phyloP scores from a whole-genome alignment of 208 protist species.

The Blechomonas ayalai region DNA sequence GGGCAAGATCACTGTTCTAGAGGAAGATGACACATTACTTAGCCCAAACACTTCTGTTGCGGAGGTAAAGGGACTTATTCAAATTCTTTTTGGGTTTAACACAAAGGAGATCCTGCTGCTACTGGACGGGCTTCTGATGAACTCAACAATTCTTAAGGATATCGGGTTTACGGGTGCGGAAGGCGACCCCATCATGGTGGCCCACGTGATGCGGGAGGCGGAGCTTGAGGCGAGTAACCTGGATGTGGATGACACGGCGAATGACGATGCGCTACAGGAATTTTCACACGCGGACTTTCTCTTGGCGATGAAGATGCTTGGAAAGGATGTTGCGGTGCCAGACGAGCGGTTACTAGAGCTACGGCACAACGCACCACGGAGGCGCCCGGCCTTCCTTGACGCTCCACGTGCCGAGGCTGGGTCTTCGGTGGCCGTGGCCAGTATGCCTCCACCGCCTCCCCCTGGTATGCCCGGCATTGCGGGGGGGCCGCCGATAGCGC shows the following conservation, averaged over 20 bases:
- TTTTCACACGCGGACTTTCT: slow-evolving; percentile 82
- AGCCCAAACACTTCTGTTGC: slow-evolving; percentile 57
- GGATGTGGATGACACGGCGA: slow-evolving; percentile 33
- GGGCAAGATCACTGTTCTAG: slow-evolving; percentile 39
- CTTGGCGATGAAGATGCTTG: slow-evolving; percentile 71
- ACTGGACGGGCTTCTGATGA: slow-evolving; percentile 47
- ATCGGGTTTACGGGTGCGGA: slow-evolving; percentile 30
- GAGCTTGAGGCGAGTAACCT: slow-evolving; percentile 47
- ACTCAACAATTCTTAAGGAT: slow-evolving; percentile 24
- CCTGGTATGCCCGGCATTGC: slow-evolving; percentile 28
- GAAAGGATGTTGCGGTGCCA: slow-evolving; percentile 50
- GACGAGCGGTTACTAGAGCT: slow-evolving; percentile 52
- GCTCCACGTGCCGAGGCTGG: neutral
- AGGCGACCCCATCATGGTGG: slow-evolving; percentile 40
- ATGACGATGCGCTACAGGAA: slow-evolving; percentile 58
- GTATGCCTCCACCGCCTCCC: slow-evolving; percentile 22
- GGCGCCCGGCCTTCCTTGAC: slow-evolving; percentile 59
- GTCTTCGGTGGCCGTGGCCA: neutral
- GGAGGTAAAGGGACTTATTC: slow-evolving; percentile 77
- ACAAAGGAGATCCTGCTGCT: slow-evolving; percentile 49
- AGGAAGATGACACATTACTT: slow-evolving; percentile 58
- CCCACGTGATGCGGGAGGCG: slow-evolving; percentile 47
- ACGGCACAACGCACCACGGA: slow-evolving; percentile 44
- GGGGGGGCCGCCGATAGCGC: neutral
- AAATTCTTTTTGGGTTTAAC: slow-evolving; percentile 76